phyloP scores from a whole-genome alignment of 2,329 filamentous ascomycete species.

The Talaromyces piceae region DNA sequence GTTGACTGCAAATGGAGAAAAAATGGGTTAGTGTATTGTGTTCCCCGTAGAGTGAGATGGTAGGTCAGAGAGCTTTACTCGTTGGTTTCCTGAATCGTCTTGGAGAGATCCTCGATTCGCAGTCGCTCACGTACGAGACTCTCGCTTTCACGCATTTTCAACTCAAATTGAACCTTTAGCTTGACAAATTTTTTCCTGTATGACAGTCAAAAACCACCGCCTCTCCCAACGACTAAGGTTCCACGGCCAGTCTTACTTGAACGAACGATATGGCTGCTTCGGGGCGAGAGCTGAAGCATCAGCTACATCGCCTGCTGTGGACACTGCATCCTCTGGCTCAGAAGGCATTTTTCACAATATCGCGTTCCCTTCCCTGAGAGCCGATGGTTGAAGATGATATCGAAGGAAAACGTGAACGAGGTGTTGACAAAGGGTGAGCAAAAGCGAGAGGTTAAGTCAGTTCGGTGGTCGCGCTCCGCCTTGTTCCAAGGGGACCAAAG shows the following conservation, averaged over 20 bases:
- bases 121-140: slow-evolving; percentile 68
- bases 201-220: not conserved
- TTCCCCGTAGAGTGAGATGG: not conserved
- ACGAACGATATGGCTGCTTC: slow-evolving; percentile 56
- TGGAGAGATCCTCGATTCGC: slow-evolving; percentile 70
- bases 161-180: slow-evolving; percentile 72
- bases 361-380: not conserved
- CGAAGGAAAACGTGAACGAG: not conserved
- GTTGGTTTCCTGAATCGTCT: slow-evolving; percentile 80
- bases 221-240: not conserved
- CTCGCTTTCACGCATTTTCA: slow-evolving; percentile 66
- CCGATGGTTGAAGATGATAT: not conserved
- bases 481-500: not conserved
- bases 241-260: slow-evolving; percentile 44
- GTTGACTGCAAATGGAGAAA: slow-evolving; percentile 55
- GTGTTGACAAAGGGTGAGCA: not conserved
- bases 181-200: slow-evolving; percentile 77
- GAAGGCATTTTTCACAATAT: slow-evolving; percentile 29
- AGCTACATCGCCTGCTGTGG: slow-evolving; percentile 24
- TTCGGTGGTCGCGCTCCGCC: not conserved
- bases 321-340: slow-evolving; percentile 21
- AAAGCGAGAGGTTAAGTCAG: not conserved
- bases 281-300: slow-evolving; percentile 26
- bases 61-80: slow-evolving; percentile 57
- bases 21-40: not conserved